Evolutionary conservation across 2,329 filamentous ascomycete species (phyloP).

Genomic region (Calonectria henricotiae): DNA sequence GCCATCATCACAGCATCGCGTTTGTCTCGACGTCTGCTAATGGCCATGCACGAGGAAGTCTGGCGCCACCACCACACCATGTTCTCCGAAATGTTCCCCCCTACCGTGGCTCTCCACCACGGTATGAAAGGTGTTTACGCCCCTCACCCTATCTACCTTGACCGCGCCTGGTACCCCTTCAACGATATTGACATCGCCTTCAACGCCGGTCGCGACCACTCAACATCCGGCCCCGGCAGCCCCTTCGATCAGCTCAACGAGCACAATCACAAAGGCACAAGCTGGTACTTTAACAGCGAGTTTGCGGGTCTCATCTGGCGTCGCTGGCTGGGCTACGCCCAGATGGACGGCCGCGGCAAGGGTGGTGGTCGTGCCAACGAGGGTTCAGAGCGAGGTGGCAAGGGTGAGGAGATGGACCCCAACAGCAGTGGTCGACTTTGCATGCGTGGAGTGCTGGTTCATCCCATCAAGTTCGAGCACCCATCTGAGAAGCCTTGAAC

Average conservation of each 20-base stretch:
- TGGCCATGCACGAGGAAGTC: conserved; percentile 83
- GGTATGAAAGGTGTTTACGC: conserved; percentile 86
- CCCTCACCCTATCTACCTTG: conserved; percentile 86
- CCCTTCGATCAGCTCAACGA: conserved; percentile 81
- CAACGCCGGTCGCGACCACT: conserved; percentile 81
- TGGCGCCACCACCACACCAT: conserved; percentile 78
- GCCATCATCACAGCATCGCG: conserved; percentile 82
- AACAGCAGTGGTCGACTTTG: conserved; percentile 79
- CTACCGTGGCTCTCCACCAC: conserved; percentile 80
- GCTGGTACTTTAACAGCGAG: conserved; percentile 87
- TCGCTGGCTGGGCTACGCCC: conserved; percentile 79
- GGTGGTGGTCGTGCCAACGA: conserved; percentile 67
- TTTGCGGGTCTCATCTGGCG: conserved; percentile 86
- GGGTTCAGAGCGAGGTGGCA: conserved; percentile 68
- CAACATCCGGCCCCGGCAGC: conserved; percentile 76
- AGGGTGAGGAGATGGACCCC: conserved; percentile 65
- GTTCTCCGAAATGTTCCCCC: conserved; percentile 87
- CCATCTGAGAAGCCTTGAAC: conserved; percentile 61
- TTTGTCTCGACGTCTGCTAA: conserved; percentile 76
- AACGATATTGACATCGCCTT: conserved; percentile 81
- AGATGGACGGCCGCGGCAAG: conserved; percentile 68
- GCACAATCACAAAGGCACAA: conserved; percentile 86
- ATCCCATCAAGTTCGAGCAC: conserved; percentile 83
- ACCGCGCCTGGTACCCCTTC: conserved; percentile 81
- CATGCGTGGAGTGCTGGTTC: conserved; percentile 83